Conservation (phyloP, 164 flowering plant species). For the Cinnamomum micranthum region DNA sequence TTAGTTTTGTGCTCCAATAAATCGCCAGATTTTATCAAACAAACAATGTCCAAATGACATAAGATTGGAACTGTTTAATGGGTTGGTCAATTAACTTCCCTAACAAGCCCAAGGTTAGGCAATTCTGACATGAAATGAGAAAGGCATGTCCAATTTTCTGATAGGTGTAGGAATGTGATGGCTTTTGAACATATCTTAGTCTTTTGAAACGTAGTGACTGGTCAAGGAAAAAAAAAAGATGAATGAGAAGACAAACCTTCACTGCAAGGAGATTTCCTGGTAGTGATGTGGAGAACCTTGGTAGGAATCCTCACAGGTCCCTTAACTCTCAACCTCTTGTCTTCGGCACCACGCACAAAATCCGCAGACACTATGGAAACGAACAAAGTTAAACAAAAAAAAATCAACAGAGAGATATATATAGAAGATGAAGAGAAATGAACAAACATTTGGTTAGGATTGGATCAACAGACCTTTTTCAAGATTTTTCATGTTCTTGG, state of each 20-base stretch:
- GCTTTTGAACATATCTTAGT: too few relatives aligned
- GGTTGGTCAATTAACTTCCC: too few relatives aligned
- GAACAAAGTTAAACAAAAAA: neutral
- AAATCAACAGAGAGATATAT: neutral
- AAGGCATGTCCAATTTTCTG: too few relatives aligned
- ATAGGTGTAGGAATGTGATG: too few relatives aligned
- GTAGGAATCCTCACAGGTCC: constrained; percentile 98
- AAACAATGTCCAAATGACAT: too few relatives aligned
- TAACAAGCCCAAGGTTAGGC: too few relatives aligned
- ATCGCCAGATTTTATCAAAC: too few relatives aligned
- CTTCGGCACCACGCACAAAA: constrained; percentile 89
- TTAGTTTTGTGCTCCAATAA: too few relatives aligned
- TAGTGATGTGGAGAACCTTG: constrained; percentile 80
- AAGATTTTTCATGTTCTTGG: constrained; percentile 41
- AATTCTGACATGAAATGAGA: too few relatives aligned
- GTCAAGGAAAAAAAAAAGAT: neutral
- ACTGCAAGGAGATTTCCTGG: constrained; percentile 95
- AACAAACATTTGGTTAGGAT: too few relatives aligned
- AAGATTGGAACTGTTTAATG: too few relatives aligned
- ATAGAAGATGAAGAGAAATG: neutral
- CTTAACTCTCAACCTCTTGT: constrained; percentile 74
- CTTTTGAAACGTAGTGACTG: neutral
- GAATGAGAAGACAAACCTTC: constrained; percentile 49
- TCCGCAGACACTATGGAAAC: constrained; percentile 57
- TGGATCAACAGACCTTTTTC: constrained; percentile 18